These are phyloP conservation scores for Raphanus raphanistrum DNA, from an alignment of 345 rosid genomes.

Conservation along the genomic window DNA sequence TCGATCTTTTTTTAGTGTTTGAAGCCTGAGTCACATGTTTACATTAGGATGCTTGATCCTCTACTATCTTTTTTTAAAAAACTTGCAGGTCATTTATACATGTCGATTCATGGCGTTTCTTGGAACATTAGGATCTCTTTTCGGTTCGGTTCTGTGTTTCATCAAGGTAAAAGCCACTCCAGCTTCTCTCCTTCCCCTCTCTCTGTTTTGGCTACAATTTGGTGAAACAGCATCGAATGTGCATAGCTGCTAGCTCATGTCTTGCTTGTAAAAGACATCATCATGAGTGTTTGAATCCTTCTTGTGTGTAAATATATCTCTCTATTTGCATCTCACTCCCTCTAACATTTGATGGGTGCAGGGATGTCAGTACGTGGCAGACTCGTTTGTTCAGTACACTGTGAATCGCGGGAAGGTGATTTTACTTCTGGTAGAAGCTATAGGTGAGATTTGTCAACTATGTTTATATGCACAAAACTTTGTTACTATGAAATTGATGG, in stretches of 20 bases:
- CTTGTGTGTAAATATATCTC: too few species aligned
- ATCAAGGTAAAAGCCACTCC: slow-evolving; percentile 52
- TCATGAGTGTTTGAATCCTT: too few species aligned
- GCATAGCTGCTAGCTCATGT: background rate
- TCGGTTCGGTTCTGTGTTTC: slow-evolving; percentile 78
- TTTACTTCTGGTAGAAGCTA: slow-evolving; percentile 74
- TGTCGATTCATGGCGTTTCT: slow-evolving; percentile 76
- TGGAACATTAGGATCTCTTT: slow-evolving; percentile 70
- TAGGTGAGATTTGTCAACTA: slow-evolving; percentile 52
- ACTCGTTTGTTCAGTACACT: slow-evolving; percentile 57
- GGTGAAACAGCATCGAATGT: background rate
- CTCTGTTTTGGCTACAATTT: background rate
- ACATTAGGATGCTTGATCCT: background rate
- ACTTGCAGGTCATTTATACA: slow-evolving; percentile 54
- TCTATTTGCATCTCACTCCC: background rate
- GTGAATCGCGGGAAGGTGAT: slow-evolving; percentile 66
- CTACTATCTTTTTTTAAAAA: background rate
- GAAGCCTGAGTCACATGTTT: background rate
- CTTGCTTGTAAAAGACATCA: background rate
- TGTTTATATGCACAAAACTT: background rate
- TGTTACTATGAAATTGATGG: background rate
- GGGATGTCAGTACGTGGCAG: slow-evolving; percentile 69
- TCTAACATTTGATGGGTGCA: slow-evolving; percentile 38
- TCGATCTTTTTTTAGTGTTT: background rate
- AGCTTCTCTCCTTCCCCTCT: background rate